phyloP scores from a whole-genome alignment of 1,284 basidiomycete genomes.

The Exobasidium rhododendri region DNA sequence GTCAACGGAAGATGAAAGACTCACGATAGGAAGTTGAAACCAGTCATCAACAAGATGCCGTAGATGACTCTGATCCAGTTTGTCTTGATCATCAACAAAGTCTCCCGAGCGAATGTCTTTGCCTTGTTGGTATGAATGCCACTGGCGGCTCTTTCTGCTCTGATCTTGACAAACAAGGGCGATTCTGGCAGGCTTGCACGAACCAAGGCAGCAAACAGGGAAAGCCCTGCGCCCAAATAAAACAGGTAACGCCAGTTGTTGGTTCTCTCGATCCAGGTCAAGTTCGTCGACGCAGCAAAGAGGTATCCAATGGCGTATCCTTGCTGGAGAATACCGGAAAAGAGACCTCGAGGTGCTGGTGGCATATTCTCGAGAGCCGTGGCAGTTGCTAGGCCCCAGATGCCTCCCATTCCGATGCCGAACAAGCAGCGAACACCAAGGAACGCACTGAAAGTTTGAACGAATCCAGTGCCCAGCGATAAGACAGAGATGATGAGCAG shows the following conservation, averaged over 20 bases:
- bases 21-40: constrained; percentile 93
- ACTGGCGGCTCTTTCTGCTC: constrained; percentile 50
- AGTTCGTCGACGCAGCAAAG: constrained; percentile 69
- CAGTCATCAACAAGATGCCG: constrained; percentile 61
- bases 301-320: constrained; percentile 66
- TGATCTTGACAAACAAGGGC: constrained; percentile 64
- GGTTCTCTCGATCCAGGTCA: constrained; percentile 58
- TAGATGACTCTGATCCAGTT: constrained; percentile 87
- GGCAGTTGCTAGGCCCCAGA: constrained; percentile 41
- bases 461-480: constrained; percentile 67
- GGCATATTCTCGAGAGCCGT: constrained; percentile 87
- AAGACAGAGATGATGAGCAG: constrained; percentile 59
- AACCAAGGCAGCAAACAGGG: constrained; percentile 69
- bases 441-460: constrained; percentile 58
- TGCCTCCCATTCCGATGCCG: constrained; percentile 65
- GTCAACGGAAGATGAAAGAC: constrained; percentile 50
- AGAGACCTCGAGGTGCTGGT: constrained; percentile 77
- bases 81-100: constrained; percentile 68
- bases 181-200: constrained; percentile 76
- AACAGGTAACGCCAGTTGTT: constrained; percentile 60
- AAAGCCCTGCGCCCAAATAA: constrained; percentile 63
- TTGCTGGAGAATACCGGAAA: constrained; percentile 78
- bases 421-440: constrained; percentile 57
- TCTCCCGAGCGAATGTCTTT: constrained; percentile 70
- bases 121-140: constrained; percentile 57